A percentile compares a stretch with the other conserved stretches of the same genome.
Conservation (phyloP, 371 early-diverging fungal genomes). For the Rhizopus microsporus region DNA sequence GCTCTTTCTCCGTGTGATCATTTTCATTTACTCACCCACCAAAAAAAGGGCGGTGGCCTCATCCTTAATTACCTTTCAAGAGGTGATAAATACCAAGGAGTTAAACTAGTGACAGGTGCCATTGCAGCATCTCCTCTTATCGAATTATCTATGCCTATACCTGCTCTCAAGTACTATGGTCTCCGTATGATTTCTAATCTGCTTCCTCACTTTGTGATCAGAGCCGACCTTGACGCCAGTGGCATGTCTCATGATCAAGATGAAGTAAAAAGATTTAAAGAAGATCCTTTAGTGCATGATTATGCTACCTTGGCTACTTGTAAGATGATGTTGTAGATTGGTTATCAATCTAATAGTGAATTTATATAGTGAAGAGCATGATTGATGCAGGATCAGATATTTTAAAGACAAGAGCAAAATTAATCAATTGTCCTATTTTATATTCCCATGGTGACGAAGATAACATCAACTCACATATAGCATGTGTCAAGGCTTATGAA, state of each 20-base stretch:
- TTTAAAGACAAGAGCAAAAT: constrained; percentile 18
- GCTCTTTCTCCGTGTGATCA: not conserved
- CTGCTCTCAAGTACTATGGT: constrained; percentile 38
- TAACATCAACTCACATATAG: constrained; percentile 40
- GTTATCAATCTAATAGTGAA: not conserved
- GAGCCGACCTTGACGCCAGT: constrained; percentile 38
- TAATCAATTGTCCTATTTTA: constrained; percentile 40
- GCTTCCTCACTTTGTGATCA: constrained; percentile 51
- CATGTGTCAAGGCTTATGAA: constrained; percentile 45
- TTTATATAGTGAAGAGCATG: constrained; percentile 29
- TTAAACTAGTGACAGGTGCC: constrained; percentile 41
- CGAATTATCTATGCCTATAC: constrained; percentile 34
- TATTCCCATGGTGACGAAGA: constrained; percentile 54
- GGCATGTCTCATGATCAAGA: constrained; percentile 51
- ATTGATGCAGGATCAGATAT: constrained; percentile 36
- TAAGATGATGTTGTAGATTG: constrained; percentile 13
- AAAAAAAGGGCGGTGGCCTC: constrained; percentile 56
- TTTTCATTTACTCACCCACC: not conserved
- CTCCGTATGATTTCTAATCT: constrained; percentile 35
- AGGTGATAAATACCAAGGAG: constrained; percentile 36
- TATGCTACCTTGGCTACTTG: constrained; percentile 43
- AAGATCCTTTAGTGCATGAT: constrained; percentile 60
- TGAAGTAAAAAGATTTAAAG: constrained; percentile 45
- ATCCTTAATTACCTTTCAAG: constrained; percentile 56
- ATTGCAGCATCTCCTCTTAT: constrained; percentile 51